Evolutionary conservation across 306 rosid species (phyloP).

Genomic region (Dalbergia cochinchinensis): DNA sequence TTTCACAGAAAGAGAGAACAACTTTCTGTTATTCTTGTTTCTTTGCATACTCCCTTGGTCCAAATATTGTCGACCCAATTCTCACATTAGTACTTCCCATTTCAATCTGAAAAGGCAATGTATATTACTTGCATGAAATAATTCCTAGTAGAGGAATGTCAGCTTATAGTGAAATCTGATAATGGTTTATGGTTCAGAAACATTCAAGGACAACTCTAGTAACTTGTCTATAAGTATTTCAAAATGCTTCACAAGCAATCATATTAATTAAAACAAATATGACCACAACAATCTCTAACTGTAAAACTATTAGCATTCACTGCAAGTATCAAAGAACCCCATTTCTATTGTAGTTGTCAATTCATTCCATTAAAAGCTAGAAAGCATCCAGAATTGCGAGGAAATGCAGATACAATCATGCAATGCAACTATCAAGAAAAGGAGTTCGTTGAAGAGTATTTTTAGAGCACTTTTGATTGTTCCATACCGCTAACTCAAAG

Average conservation of each 20-base stretch:
- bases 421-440: slow-evolving; percentile 21
- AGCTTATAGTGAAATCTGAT: slow-evolving; percentile 4
- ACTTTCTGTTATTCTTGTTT: slow-evolving; percentile 50
- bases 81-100: slow-evolving; percentile 94
- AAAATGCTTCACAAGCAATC: slow-evolving; percentile 32
- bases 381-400: slow-evolving; percentile 4
- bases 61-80: slow-evolving; percentile 91
- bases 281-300: slow-evolving; percentile 7
- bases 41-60: slow-evolving; percentile 90
- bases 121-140: neutral
- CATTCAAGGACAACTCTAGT: neutral
- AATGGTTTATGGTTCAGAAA: neutral
- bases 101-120: slow-evolving; percentile 73
- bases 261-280: slow-evolving; percentile 2
- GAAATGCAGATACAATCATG: neutral
- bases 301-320: neutral
- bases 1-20: slow-evolving; percentile 16
- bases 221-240: neutral
- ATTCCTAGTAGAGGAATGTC: slow-evolving; percentile 14
- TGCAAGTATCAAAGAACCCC: slow-evolving; percentile 6
- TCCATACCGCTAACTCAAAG: slow-evolving; percentile 90
- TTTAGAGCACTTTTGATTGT: slow-evolving; percentile 8
- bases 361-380: slow-evolving; percentile 21
- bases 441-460: neutral
- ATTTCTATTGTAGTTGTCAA: slow-evolving; percentile 4